Conservation (phyloP, 257 asterid genomes). For the Capsicum baccatum region DNA sequence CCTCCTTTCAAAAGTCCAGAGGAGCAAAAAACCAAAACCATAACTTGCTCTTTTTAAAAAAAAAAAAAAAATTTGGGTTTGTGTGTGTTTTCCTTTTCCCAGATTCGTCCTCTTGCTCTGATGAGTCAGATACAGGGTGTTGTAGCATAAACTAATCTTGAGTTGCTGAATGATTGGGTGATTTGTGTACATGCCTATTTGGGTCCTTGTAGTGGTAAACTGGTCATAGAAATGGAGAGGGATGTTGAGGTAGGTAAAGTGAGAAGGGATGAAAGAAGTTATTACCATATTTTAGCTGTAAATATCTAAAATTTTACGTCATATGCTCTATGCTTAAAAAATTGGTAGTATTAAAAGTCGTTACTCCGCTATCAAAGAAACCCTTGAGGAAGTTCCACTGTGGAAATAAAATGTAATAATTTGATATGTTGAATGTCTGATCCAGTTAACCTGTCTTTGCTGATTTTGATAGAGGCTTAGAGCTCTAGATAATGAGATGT, state of each 20-base stretch:
- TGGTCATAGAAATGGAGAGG: not conserved
- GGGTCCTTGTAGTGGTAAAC: conserved; percentile 18
- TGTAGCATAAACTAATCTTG: not conserved
- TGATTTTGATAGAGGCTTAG: not conserved
- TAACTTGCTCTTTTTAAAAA: not conserved
- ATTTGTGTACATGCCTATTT: not conserved
- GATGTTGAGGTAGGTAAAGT: not conserved
- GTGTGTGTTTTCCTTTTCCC: not conserved
- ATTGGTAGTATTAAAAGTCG: not conserved
- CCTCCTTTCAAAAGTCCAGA: not conserved
- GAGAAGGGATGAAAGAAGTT: not conserved
- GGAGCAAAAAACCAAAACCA: not conserved
- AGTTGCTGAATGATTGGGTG: not conserved
- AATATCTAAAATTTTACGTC: not conserved
- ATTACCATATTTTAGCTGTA: not conserved
- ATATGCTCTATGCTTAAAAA: not conserved
- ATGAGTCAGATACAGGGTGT: conserved; percentile 2
- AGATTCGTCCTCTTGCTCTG: not conserved
- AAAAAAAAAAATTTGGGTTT: not conserved
- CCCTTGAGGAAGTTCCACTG: conserved; percentile 22
- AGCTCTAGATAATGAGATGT: not conserved
- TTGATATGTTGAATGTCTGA: not conserved
- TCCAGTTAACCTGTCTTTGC: conserved; percentile 20
- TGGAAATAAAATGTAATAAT: conserved; percentile 10
- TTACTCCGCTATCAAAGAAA: not conserved